Evolutionary conservation across 495 filamentous ascomycete genomes (phyloP).

Genomic region (Chlorociboria aeruginascens): DNA sequence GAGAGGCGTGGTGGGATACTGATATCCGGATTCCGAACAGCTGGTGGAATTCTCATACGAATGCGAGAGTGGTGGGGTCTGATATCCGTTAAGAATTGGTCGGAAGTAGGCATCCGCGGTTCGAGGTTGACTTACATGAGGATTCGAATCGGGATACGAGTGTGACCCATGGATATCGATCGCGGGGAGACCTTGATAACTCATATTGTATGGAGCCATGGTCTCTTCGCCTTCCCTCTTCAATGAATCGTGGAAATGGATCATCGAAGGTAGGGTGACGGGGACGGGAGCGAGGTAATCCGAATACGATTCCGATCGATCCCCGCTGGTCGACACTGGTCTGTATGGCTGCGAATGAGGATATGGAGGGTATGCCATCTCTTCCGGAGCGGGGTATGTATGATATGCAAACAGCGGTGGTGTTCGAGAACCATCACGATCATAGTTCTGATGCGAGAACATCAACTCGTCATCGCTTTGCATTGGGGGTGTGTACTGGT

Average conservation of each 20-base stretch:
- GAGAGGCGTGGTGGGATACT: constrained; percentile 55
- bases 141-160: constrained; percentile 50
- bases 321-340: constrained; percentile 44
- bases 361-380: constrained; percentile 57
- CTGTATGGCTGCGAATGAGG: constrained; percentile 51
- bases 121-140: constrained; percentile 52
- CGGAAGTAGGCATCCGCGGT: neutral
- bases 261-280: constrained; percentile 56
- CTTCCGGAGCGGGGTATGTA: constrained; percentile 52
- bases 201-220: constrained; percentile 64
- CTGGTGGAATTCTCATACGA: constrained; percentile 63
- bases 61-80: constrained; percentile 81
- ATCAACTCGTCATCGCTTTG: constrained; percentile 37
- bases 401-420: constrained; percentile 65
- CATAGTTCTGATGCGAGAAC: constrained; percentile 28
- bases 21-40: constrained; percentile 45
- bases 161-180: constrained; percentile 56
- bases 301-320: constrained; percentile 32
- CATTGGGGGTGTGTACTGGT: constrained; percentile 49
- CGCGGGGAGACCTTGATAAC: constrained; percentile 61
- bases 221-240: constrained; percentile 40
- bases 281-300: constrained; percentile 52
- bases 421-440: constrained; percentile 53
- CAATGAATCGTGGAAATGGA: constrained; percentile 45
- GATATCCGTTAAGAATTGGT: constrained; percentile 4